phyloP scores from a whole-genome alignment of 1,139 yeast genomes.

The Taphrina confusa region DNA sequence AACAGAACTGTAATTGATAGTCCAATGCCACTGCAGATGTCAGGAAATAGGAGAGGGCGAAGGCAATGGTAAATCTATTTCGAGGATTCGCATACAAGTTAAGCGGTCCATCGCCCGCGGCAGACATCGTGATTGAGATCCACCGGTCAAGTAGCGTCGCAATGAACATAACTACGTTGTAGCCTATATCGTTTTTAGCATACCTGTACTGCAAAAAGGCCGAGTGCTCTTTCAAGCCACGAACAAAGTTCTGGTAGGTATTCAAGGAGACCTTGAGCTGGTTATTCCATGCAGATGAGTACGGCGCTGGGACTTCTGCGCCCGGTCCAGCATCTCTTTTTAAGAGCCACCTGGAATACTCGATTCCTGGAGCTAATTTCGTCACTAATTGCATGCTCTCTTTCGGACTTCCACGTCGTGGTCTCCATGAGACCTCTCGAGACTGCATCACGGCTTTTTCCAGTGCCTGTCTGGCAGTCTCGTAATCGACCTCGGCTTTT shows the following conservation, averaged over 20 bases:
- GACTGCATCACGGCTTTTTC: conserved; percentile 8
- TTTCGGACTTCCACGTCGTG: too few species aligned
- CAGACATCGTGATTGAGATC: conserved; percentile 20
- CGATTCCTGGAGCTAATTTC: conserved; percentile 15
- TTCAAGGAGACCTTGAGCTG: conserved; percentile 18
- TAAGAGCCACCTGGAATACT: conserved; percentile 21
- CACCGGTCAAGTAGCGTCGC: conserved; percentile 19
- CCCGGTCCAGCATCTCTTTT: conserved; percentile 23
- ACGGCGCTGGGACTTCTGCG: conserved; percentile 11
- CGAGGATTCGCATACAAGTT: conserved; percentile 10
- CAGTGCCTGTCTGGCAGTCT: conserved; percentile 1
- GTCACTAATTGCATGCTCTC: neutral
- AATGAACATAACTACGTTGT: conserved; percentile 23
- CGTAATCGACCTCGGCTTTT: conserved; percentile 1
- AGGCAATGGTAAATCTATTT: conserved; percentile 3
- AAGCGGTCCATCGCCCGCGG: conserved; percentile 20
- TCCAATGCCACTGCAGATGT: conserved; percentile 24
- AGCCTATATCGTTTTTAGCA: conserved; percentile 20
- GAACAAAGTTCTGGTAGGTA: conserved; percentile 14
- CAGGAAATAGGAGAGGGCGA: conserved; percentile 14
- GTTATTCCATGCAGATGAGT: conserved; percentile 20
- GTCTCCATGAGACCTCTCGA: neutral
- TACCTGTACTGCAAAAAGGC: conserved; percentile 17
- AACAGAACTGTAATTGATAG: conserved; percentile 17
- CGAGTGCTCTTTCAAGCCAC: conserved; percentile 18